Evolutionary conservation across 2,329 filamentous ascomycete genomes (phyloP).

Genomic region (Claviceps humidiphila): DNA sequence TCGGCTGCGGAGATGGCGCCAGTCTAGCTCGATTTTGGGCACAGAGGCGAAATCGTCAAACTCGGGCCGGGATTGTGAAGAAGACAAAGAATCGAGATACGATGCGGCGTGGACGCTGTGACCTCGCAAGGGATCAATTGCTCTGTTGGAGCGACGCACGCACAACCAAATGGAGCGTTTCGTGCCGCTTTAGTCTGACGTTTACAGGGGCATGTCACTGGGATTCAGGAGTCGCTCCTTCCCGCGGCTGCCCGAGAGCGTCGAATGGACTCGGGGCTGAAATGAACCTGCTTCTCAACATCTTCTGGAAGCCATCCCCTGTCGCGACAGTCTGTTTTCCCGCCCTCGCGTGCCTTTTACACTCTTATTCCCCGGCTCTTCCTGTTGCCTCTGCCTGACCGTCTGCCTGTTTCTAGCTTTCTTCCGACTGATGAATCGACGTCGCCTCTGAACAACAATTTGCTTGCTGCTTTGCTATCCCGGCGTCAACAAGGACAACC

Average conservation of each 20-base stretch:
- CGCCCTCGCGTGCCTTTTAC: constrained; percentile 1
- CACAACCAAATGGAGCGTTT: neutral
- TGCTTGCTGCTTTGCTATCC: neutral
- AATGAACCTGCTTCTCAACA: constrained; percentile 13
- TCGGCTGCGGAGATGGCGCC: neutral
- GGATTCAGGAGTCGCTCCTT: neutral
- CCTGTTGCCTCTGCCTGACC: neutral
- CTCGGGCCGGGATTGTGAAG: too few species aligned
- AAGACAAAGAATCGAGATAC: neutral
- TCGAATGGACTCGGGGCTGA: neutral
- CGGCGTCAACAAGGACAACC: neutral
- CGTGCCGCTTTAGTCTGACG: neutral
- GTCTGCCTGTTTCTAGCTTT: neutral
- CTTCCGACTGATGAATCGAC: neutral
- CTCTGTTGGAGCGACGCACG: neutral
- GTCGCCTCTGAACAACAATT: neutral
- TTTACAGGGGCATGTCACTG: neutral
- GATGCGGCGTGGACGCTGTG: neutral
- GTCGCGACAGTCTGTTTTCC: constrained; percentile 5
- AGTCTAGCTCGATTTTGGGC: constrained; percentile 1
- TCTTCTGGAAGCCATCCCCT: constrained; percentile 17
- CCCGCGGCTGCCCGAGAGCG: neutral
- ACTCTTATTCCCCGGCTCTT: neutral
- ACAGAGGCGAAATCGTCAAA: neutral
- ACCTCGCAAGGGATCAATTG: neutral